These are phyloP conservation scores for Colletotrichum liaoningense DNA, from an alignment of 2,329 filamentous ascomycete species.

Conservation along the genomic window DNA sequence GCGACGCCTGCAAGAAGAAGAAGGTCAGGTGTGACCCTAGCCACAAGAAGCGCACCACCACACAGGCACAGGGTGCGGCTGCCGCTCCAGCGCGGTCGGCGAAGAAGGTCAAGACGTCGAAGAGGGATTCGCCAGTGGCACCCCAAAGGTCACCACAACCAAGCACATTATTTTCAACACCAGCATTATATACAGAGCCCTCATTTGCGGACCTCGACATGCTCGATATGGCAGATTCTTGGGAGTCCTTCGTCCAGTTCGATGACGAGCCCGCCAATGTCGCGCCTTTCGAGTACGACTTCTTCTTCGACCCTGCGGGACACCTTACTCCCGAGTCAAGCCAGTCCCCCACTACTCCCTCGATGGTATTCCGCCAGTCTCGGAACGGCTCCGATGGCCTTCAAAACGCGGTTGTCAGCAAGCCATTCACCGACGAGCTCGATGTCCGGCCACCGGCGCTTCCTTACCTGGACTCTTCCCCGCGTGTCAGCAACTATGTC, in stretches of 20 bases:
- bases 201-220: slow-evolving; percentile 35
- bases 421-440: neutral
- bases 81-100: slow-evolving; percentile 46
- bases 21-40: slow-evolving; percentile 73
- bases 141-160: neutral
- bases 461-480: slow-evolving; percentile 54
- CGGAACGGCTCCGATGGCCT: neutral
- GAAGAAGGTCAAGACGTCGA: slow-evolving; percentile 55
- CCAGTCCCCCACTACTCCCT: slow-evolving; percentile 47
- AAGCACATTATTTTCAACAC: neutral
- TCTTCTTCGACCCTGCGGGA: slow-evolving; percentile 56
- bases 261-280: slow-evolving; percentile 49
- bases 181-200: slow-evolving; percentile 37
- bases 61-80: slow-evolving; percentile 43
- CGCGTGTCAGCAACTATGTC: slow-evolving; percentile 56
- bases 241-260: slow-evolving; percentile 60
- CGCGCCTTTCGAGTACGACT: slow-evolving; percentile 55
- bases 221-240: slow-evolving; percentile 43
- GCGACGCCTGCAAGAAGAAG: slow-evolving; percentile 70
- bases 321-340: slow-evolving; percentile 52
- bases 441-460: slow-evolving; percentile 40
- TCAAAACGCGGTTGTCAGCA: slow-evolving; percentile 15
- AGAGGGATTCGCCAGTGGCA: slow-evolving; percentile 32
- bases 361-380: slow-evolving; percentile 41
- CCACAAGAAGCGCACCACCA: slow-evolving; percentile 61